A percentile compares a stretch with the other conserved stretches of the same genome.
Conservation (phyloP, 208 protist species). For the Perkinsela sp. region DNA sequence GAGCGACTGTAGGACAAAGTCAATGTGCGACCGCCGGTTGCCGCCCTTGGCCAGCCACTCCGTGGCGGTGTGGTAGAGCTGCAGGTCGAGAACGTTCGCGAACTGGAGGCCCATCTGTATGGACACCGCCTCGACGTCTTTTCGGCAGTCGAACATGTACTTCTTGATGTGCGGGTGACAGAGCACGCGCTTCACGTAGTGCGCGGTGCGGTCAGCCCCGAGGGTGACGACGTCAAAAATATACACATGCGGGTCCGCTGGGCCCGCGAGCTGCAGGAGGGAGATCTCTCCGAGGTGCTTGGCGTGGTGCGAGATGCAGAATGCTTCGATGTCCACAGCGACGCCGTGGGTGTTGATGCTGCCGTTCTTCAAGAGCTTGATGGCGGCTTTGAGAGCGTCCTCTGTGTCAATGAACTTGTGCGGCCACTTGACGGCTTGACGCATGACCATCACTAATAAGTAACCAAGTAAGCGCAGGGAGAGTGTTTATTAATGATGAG, state of each 20-base stretch:
- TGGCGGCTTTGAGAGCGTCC: neutral
- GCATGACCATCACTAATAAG: neutral
- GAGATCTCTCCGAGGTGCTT: slow-evolving; percentile 39
- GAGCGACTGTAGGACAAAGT: slow-evolving; percentile 39
- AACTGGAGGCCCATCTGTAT: slow-evolving; percentile 29
- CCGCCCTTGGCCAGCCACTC: slow-evolving; percentile 44
- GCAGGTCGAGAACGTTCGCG: slow-evolving; percentile 28
- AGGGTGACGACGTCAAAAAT: slow-evolving; percentile 51
- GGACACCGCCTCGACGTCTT: slow-evolving; percentile 50
- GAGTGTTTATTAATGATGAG: neutral
- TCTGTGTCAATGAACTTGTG: neutral
- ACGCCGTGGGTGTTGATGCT: slow-evolving; percentile 10
- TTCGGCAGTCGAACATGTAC: slow-evolving; percentile 55
- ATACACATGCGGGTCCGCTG: slow-evolving; percentile 21
- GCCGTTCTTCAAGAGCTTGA: neutral
- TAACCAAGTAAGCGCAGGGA: neutral
- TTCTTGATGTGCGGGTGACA: slow-evolving; percentile 17
- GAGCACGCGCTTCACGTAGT: slow-evolving; percentile 12
- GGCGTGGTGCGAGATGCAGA: slow-evolving; percentile 17
- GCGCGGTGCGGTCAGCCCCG: slow-evolving; percentile 9
- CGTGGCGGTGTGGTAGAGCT: slow-evolving; percentile 41
- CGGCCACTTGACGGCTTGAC: neutral
- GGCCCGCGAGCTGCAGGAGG: slow-evolving; percentile 35
- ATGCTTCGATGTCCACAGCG: slow-evolving; percentile 49
- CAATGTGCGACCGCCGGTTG: slow-evolving; percentile 42